These are phyloP conservation scores for Boletus patriciae DNA, from an alignment of 768 basidiomycete genomes.

Conservation along the genomic window DNA sequence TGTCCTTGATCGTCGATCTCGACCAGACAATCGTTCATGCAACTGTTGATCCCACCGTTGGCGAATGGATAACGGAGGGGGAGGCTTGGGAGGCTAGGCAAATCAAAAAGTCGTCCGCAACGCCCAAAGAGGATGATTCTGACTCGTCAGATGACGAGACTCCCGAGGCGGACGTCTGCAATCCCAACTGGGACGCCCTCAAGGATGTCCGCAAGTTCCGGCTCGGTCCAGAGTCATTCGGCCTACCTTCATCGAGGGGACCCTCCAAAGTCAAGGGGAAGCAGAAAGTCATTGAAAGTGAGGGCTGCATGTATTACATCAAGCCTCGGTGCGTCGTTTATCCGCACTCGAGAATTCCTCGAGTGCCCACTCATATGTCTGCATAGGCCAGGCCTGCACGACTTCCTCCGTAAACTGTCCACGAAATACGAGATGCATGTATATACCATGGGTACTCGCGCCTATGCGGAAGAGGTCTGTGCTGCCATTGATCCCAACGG, in stretches of 20 bases:
- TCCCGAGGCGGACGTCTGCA: conserved; percentile 59
- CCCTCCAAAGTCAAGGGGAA: conserved; percentile 52
- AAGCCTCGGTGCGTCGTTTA: conserved; percentile 77
- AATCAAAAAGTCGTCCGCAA: conserved; percentile 40
- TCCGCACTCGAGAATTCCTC: neutral
- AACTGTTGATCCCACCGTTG: conserved; percentile 97
- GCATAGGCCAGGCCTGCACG: conserved; percentile 73
- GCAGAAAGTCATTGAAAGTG: conserved; percentile 63
- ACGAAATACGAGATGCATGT: conserved; percentile 97
- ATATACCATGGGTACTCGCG: conserved; percentile 98
- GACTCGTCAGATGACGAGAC: conserved; percentile 42
- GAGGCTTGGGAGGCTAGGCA: conserved; percentile 74
- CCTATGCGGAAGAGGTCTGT: conserved; percentile 95
- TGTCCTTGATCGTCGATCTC: conserved; percentile 96
- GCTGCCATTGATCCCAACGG: conserved; percentile 89
- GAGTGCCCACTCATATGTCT: neutral
- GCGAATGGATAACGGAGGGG: conserved; percentile 92
- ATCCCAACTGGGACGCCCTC: conserved; percentile 92
- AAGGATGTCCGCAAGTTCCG: conserved; percentile 89
- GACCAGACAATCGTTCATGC: conserved; percentile 99
- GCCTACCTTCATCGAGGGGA: conserved; percentile 45
- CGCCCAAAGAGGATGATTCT: conserved; percentile 30
- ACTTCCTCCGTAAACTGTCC: conserved; percentile 72
- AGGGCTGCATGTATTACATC: conserved; percentile 95
- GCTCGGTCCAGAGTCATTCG: conserved; percentile 72